phyloP scores from a whole-genome alignment of 164 flowering plant species.

The Paratinospora sagittata region DNA sequence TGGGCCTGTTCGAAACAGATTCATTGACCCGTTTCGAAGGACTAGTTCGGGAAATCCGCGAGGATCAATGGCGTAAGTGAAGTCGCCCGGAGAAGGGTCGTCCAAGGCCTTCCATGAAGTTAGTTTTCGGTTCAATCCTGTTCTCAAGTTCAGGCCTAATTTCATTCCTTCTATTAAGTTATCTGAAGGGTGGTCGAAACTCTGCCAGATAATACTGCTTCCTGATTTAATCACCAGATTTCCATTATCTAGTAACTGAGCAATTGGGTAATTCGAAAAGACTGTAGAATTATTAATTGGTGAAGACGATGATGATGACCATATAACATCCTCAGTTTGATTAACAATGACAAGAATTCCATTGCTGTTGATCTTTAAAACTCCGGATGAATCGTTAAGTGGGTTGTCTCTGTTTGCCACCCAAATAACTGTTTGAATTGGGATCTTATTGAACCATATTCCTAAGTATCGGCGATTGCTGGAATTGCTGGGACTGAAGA shows the following conservation, averaged over 20 bases:
- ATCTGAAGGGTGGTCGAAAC: slow-evolving; percentile 31
- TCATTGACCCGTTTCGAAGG: neutral
- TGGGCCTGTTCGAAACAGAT: neutral
- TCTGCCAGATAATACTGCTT: neutral
- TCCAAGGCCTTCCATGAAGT: neutral
- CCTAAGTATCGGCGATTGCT: neutral
- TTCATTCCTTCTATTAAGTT: slow-evolving; percentile 5
- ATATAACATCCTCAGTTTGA: neutral
- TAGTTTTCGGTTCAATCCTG: neutral
- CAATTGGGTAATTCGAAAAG: neutral
- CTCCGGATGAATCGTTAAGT: neutral
- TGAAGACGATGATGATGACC: neutral
- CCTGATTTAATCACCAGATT: neutral
- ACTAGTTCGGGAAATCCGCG: slow-evolving; percentile 6
- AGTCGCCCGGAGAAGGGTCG: slow-evolving; percentile 7
- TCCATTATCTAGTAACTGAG: neutral
- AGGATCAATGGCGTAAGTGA: neutral
- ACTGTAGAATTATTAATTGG: neutral
- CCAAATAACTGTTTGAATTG: neutral
- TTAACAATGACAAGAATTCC: neutral
- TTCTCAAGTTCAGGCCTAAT: slow-evolving; percentile 11
- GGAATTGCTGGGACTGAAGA: slow-evolving; percentile 1
- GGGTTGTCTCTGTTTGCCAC: slow-evolving; percentile 8
- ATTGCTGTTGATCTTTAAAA: neutral
- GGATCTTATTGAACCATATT: slow-evolving; percentile 3